Conservation (phyloP, 2,329 filamentous ascomycete genomes). For the Penicillium sp. region DNA sequence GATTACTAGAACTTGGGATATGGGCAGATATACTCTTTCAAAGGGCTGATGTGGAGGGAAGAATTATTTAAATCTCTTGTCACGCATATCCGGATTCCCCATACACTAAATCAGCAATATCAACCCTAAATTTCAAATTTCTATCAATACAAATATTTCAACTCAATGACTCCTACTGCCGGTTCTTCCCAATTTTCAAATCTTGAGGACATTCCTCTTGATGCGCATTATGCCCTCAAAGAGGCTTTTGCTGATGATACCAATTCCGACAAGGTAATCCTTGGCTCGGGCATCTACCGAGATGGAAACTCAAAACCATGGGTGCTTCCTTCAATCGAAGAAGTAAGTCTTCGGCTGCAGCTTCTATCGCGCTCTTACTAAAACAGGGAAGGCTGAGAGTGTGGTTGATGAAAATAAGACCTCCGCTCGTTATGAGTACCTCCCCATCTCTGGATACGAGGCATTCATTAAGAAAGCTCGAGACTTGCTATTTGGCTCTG, state of each 20-base stretch:
- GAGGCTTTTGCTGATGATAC: slow-evolving; percentile 1
- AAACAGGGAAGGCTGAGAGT: slow-evolving; percentile 2
- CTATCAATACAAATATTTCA: no score
- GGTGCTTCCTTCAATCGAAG: background rate
- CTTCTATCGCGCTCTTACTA: no score
- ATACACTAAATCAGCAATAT: no score
- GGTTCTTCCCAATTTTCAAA: background rate
- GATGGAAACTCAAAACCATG: slow-evolving; percentile 1
- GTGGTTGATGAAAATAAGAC: background rate
- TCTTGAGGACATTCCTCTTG: background rate
- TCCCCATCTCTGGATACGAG: slow-evolving; percentile 3
- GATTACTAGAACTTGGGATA: no score
- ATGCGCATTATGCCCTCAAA: slow-evolving; percentile 7
- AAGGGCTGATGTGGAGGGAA: no score
- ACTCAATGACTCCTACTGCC: no score
- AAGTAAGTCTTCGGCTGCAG: no score
- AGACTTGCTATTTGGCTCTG: background rate
- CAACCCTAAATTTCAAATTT: no score
- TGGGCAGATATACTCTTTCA: no score
- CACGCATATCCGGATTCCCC: no score
- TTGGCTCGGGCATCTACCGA: slow-evolving; percentile 7
- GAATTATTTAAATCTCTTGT: no score
- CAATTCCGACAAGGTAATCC: slow-evolving; percentile 1
- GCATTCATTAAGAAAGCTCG: slow-evolving; percentile 2
- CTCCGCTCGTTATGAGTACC: slow-evolving; percentile 3